phyloP scores from a whole-genome alignment of 768 basidiomycete genomes.

The Pleurotus pulmonarius region DNA sequence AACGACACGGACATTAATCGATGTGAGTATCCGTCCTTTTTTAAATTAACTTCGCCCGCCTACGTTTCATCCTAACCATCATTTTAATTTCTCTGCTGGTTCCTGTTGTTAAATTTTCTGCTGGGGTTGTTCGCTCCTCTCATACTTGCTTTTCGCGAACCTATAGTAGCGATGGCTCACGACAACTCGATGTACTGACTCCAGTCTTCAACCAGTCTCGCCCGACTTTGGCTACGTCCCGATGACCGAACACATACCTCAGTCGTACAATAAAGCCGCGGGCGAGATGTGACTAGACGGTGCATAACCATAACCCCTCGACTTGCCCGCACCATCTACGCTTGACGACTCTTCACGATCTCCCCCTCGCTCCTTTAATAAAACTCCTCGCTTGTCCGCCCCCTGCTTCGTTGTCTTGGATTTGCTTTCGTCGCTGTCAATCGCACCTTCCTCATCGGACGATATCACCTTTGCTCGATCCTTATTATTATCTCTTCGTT shows the following conservation, averaged over 20 bases:
- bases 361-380: too few relatives aligned
- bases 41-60: slow-evolving; percentile 10
- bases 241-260: slow-evolving; percentile 74
- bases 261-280: slow-evolving; percentile 56
- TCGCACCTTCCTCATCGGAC: not conserved
- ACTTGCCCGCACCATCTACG: too few relatives aligned
- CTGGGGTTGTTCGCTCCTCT: slow-evolving; percentile 1
- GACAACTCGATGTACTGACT: slow-evolving; percentile 39
- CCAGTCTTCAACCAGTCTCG: slow-evolving; percentile 56
- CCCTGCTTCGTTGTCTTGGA: slow-evolving; percentile 2
- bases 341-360: too few relatives aligned
- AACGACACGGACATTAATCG: slow-evolving; percentile 73
- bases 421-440: slow-evolving; percentile 8
- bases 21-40: slow-evolving; percentile 53
- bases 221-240: slow-evolving; percentile 83
- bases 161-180: slow-evolving; percentile 26
- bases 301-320: not conserved
- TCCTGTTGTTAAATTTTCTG: slow-evolving; percentile 7
- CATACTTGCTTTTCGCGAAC: slow-evolving; percentile 4
- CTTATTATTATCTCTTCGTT: slow-evolving; percentile 6
- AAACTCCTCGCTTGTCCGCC: not conserved
- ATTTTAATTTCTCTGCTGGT: slow-evolving; percentile 11
- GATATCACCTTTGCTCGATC: not conserved
- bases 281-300: slow-evolving; percentile 37
- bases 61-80: slow-evolving; percentile 4